Evolutionary conservation across 306 rosid species (phyloP), one percentile per base, ranked within the genome.

Genomic region (Neltuma alba): DNA sequence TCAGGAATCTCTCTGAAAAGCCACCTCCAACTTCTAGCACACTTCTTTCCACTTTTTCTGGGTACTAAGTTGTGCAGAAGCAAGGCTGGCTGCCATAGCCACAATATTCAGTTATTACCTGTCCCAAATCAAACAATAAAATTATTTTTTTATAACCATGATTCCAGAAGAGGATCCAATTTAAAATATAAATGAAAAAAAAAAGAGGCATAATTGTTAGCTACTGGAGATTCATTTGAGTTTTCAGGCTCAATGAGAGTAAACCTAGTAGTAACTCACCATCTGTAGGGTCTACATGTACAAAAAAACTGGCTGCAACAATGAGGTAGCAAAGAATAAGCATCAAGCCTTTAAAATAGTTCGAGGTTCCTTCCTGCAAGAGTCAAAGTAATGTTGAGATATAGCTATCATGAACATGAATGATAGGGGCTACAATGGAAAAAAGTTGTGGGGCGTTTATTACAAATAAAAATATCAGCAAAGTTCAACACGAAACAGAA

Each of bases 331-430:
- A 90, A 28, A 94, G 88, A 65, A 94, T 86, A 79, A 94, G 97
- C 98, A 94, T 94, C 90, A 94, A 84, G 71, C 98, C 98, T 79
- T 94, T 94, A 72, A 94, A 94, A 81, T 94, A 92, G 85, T 89
- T 92, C 68, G 98, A 94, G 23, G 96, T 88, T 78, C 98, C 98
- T 84, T 94, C 97, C 98, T 94, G 88, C 82, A 86, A 68, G 15
- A 57, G 33, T 38, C 61, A 77, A 85, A 27, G 37, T 61, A 82
- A 74, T 62, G 72, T 44, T 21, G 48, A 55, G 28, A 81, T 57
- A 33, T 2, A n/a, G 42, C 23, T 48, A 34, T 48, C 31, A 33
- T 48, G 42, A n/a, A 57, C 54, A 74, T 48, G 54, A 75, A 30
- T 38, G 27, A 44, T 44, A 55, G 52, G 2, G 38, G n/a, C 20